These are phyloP conservation scores for Suillus plorans DNA, from an alignment of 768 basidiomycete species.

Conservation along the genomic window DNA sequence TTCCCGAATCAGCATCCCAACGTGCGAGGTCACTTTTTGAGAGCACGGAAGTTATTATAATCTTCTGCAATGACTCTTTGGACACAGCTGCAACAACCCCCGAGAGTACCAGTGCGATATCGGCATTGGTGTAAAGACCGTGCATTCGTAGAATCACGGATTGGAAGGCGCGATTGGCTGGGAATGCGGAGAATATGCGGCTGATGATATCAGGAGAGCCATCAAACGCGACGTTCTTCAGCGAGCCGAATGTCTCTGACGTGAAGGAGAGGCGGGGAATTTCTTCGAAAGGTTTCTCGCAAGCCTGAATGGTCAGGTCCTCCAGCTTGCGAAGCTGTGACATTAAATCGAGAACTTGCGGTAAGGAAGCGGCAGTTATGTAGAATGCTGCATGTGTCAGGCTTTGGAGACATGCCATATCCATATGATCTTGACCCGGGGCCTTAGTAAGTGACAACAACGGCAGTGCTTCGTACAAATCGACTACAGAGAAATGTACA, in stretches of 20 bases:
- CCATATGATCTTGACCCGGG: background rate
- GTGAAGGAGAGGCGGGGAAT: background rate
- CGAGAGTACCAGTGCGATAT: background rate
- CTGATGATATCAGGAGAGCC: background rate
- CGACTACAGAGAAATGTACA: conserved; percentile 1
- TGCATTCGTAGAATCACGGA: background rate
- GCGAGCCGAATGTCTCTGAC: background rate
- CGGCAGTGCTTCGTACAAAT: background rate
- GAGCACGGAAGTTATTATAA: background rate
- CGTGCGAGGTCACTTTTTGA: background rate
- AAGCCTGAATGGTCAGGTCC: background rate
- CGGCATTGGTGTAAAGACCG: background rate
- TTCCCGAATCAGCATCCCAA: background rate
- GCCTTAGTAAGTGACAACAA: background rate
- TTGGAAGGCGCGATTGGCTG: background rate
- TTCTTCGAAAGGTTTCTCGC: background rate
- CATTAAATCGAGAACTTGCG: background rate
- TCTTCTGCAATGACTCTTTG: background rate
- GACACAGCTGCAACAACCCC: background rate
- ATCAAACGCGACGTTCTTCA: background rate
- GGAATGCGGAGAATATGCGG: background rate
- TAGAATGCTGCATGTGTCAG: background rate
- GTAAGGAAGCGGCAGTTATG: background rate
- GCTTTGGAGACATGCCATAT: background rate
- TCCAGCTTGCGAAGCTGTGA: background rate